Base-by-base conservation (phyloP, 208 protist species). In the Trypanosoma lewisi region DNA sequence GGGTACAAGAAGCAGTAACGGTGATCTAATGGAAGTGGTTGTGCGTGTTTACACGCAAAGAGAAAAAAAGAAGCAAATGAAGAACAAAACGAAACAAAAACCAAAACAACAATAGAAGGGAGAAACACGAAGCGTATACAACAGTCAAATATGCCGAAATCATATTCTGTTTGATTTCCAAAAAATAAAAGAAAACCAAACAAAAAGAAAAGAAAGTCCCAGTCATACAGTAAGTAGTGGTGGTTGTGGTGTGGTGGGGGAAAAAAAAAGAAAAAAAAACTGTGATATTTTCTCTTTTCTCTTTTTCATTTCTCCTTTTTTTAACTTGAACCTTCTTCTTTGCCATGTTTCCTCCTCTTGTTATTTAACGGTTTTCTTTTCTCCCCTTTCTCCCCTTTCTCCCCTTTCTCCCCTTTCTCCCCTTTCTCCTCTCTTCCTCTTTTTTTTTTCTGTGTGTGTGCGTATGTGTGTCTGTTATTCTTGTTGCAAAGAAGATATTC, bases 391-490 rank as follows among this genome's bases (percentile, higher is more conserved):
- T 27, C 30, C 42, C 39, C 34, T 56, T 56, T 30, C 31, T 69
- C 54, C 17, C 25, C 64, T 53, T 49, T 64, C 33, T 34, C 9
- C 21, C 34, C n/a, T 64, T 8, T 34, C 23, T 49, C 12, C 28
- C n/a, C 60, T 37, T 27, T 64, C 62, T 57, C 73, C 16, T 63
- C 5, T 56, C 44, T 58, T 30, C 41, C 59, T 55, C 58, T 56
- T 27, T 34, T 56, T 52, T 62, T 31, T 58, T 16, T 59, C 64
- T n/a, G n/a, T n/a, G n/a, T n/a, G n/a, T n/a, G n/a, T n/a, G n/a
- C n/a, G n/a, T n/a, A n/a, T 63, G 23, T 54, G 9, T 50, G 8
- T 34, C 54, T 14, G 7, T 59, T 17, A 63, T 28, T 3, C 50
- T n/a, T n/a, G n/a, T n/a, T n/a, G n/a, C n/a, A n/a, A n/a, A n/a